phyloP scores from a whole-genome alignment of 345 rosid genomes.

The Arabidopsis arenosa region DNA sequence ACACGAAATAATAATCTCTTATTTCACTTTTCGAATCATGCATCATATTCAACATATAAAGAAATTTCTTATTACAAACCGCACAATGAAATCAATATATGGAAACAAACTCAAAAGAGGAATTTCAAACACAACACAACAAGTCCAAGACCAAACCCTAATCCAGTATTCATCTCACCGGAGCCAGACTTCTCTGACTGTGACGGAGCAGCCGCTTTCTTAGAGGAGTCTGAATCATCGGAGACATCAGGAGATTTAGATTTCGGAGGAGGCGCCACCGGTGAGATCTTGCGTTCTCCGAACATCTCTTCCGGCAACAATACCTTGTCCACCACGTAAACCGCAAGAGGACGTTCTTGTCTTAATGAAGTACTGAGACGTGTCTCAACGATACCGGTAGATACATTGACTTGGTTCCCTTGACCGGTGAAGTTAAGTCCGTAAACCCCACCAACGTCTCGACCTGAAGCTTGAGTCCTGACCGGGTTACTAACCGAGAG shows the following conservation, averaged over 20 bases:
- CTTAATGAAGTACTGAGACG: slow-evolving; percentile 65
- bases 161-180: slow-evolving; percentile 44
- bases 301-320: slow-evolving; percentile 69
- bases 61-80: slow-evolving; percentile 20
- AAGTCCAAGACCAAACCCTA: slow-evolving; percentile 58
- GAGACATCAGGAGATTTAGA: slow-evolving; percentile 31
- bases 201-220: slow-evolving; percentile 42
- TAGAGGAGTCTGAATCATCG: slow-evolving; percentile 12
- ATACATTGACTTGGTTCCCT: slow-evolving; percentile 80
- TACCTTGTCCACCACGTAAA: slow-evolving; percentile 83
- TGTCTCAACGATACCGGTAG: slow-evolving; percentile 67
- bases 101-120: slow-evolving; percentile 43
- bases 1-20: background rate
- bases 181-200: slow-evolving; percentile 43
- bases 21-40: slow-evolving; percentile 4
- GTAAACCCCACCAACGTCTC: slow-evolving; percentile 44
- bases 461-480: slow-evolving; percentile 62
- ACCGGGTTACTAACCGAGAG: slow-evolving; percentile 78
- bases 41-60: slow-evolving; percentile 15
- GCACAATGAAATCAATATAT: slow-evolving; percentile 1
- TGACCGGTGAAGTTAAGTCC: slow-evolving; percentile 76
- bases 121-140: slow-evolving; percentile 57
- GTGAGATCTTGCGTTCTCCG: slow-evolving; percentile 49
- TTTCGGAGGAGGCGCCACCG: slow-evolving; percentile 50
- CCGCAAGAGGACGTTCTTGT: slow-evolving; percentile 61